Evolutionary conservation across 805 yeast genomes (phyloP).

Genomic region (Candida nitratophila): DNA sequence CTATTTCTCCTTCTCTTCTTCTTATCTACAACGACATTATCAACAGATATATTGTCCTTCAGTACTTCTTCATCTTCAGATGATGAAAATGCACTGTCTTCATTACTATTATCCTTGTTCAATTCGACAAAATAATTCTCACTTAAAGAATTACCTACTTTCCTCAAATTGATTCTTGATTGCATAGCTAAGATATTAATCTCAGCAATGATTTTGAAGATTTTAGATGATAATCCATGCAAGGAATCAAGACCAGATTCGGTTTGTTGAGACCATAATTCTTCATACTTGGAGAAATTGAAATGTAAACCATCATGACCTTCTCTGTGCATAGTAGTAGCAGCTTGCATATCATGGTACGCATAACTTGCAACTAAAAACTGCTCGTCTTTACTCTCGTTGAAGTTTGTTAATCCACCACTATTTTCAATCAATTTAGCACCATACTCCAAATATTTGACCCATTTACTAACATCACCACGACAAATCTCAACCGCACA

Average conservation of each 20-base stretch:
- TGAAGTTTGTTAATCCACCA: slow-evolving; percentile 54
- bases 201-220: slow-evolving; percentile 63
- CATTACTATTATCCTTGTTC: neutral
- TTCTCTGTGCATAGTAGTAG: slow-evolving; percentile 30
- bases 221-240: slow-evolving; percentile 63
- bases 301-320: slow-evolving; percentile 60
- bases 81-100: slow-evolving; percentile 1
- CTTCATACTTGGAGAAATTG: slow-evolving; percentile 51
- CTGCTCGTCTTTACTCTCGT: slow-evolving; percentile 49
- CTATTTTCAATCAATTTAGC: slow-evolving; percentile 51
- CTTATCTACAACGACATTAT: neutral
- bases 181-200: slow-evolving; percentile 54
- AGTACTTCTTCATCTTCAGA: slow-evolving; percentile 2
- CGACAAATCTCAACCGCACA: slow-evolving; percentile 79
- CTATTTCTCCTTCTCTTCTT: neutral
- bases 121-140: neutral
- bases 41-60: neutral
- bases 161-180: slow-evolving; percentile 32
- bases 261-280: slow-evolving; percentile 32
- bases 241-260: slow-evolving; percentile 57
- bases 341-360: slow-evolving; percentile 70
- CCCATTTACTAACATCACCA: slow-evolving; percentile 78
- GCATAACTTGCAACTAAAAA: slow-evolving; percentile 76
- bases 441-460: slow-evolving; percentile 56
- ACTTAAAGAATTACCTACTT: slow-evolving; percentile 14